Percentiles rank a stretch among this genome's conserved stretches.
Evolutionary conservation across 1,139 yeast genomes (phyloP).

Genomic region (Neolecta irregularis): DNA sequence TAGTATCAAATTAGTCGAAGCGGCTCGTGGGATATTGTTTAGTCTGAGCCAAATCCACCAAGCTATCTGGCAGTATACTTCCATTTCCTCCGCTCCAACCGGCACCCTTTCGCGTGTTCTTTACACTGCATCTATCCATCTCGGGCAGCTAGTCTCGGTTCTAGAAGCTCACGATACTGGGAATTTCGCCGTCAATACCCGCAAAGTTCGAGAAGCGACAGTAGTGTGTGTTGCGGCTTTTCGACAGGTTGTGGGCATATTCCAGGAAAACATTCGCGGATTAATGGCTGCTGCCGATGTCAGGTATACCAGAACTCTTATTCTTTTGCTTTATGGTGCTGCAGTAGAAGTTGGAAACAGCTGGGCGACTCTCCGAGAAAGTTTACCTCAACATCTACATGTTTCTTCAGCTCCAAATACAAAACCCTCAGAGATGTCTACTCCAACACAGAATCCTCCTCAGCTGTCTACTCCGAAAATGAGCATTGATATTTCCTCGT

Average conservation of each 20-base stretch:
- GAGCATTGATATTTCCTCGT: not conserved
- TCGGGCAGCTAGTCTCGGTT: constrained; percentile 44
- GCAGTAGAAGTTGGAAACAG: constrained; percentile 65
- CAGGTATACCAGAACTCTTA: constrained; percentile 55
- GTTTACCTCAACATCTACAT: constrained; percentile 1
- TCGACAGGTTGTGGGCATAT: constrained; percentile 35
- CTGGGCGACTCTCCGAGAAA: constrained; percentile 37
- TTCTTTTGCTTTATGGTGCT: constrained; percentile 56
- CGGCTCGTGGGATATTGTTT: constrained; percentile 26
- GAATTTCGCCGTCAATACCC: constrained; percentile 20
- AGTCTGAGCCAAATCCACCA: constrained; percentile 53
- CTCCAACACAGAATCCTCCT: constrained; percentile 1
- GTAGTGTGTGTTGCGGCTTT: constrained; percentile 31
- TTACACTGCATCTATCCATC: constrained; percentile 41
- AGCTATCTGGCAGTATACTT: constrained; percentile 48
- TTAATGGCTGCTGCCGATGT: constrained; percentile 47
- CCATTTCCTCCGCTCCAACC: constrained; percentile 51
- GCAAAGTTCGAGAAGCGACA: constrained; percentile 25
- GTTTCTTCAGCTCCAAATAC: not conserved
- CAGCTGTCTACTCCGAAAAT: constrained; percentile 1
- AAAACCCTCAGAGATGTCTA: not conserved
- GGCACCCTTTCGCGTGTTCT: constrained; percentile 42
- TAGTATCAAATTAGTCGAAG: constrained; percentile 20
- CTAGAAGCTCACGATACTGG: constrained; percentile 31
- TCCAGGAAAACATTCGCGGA: constrained; percentile 34